Percentiles rank a stretch among this genome's conserved stretches.
Evolutionary conservation across 805 yeast species (phyloP).

Genomic region (Candida takata): DNA sequence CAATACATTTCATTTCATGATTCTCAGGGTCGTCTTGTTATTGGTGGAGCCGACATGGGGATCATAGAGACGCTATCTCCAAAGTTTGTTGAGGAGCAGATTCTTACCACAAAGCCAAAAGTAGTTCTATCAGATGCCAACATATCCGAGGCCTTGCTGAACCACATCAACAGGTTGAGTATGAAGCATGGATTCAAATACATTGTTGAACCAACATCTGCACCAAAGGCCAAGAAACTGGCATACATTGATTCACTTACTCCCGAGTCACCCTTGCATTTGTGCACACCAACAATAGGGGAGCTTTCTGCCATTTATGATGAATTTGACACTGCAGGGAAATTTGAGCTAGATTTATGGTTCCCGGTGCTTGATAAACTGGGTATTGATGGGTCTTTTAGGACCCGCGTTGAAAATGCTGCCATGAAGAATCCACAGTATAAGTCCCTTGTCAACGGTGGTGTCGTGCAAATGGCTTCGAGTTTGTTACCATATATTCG

Average conservation of each 20-base stretch:
- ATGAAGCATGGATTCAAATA: constrained; percentile 22
- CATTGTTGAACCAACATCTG: constrained; percentile 77
- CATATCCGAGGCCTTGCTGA: constrained; percentile 38
- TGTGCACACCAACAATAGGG: constrained; percentile 55
- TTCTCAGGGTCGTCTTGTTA: constrained; percentile 50
- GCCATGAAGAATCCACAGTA: constrained; percentile 20
- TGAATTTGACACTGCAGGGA: constrained; percentile 36
- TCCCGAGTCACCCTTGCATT: constrained; percentile 8
- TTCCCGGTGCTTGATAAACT: constrained; percentile 63
- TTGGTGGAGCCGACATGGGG: constrained; percentile 86
- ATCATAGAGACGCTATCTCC: constrained; percentile 46
- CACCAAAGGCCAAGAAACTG: constrained; percentile 44
- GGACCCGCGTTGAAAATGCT: constrained; percentile 37
- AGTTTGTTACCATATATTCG: constrained; percentile 72
- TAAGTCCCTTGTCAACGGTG: constrained; percentile 29
- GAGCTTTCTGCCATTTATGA: constrained; percentile 54
- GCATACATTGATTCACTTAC: constrained; percentile 2
- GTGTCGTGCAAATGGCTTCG: constrained; percentile 58
- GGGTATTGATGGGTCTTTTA: constrained; percentile 38
- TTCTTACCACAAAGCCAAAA: constrained; percentile 38
- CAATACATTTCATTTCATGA: constrained; percentile 70
- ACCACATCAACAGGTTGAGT: constrained; percentile 28
- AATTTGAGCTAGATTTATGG: constrained; percentile 57
- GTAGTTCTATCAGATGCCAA: constrained; percentile 64
- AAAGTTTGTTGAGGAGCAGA: constrained; percentile 34